These are phyloP conservation scores for Suillus plorans DNA, from an alignment of 768 basidiomycete species.

Conservation along the genomic window DNA sequence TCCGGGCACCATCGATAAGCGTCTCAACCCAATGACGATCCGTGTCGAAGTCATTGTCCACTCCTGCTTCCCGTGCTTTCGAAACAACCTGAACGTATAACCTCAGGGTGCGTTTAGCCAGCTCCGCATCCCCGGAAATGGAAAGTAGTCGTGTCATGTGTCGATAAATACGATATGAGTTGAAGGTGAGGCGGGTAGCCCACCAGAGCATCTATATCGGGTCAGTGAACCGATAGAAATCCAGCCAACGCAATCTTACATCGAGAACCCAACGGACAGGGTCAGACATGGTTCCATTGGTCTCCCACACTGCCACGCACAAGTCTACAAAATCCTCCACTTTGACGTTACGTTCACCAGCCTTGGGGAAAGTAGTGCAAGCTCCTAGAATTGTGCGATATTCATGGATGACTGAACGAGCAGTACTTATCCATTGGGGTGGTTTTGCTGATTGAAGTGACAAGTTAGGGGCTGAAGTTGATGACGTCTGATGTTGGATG, in stretches of 20 bases:
- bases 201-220: conserved; percentile 78
- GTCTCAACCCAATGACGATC: conserved; percentile 77
- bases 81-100: conserved; percentile 84
- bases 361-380: conserved; percentile 75
- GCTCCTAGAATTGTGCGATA: conserved; percentile 67
- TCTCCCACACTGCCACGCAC: conserved; percentile 81
- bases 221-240: not conserved
- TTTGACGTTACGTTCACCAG: conserved; percentile 73
- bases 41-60: conserved; percentile 54
- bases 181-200: conserved; percentile 92
- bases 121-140: conserved; percentile 53
- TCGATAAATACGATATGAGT: conserved; percentile 81
- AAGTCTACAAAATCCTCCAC: conserved; percentile 86
- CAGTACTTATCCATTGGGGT: conserved; percentile 62
- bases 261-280: conserved; percentile 80
- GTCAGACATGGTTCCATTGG: conserved; percentile 59
- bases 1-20: conserved; percentile 71
- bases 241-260: conserved; percentile 39
- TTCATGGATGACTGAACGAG: conserved; percentile 66
- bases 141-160: conserved; percentile 79
- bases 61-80: conserved; percentile 66
- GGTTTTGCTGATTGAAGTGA: conserved; percentile 28
- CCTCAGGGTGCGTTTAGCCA: conserved; percentile 73
- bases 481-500: conserved; percentile 39
- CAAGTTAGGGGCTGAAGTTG: conserved; percentile 16